A percentile compares a stretch with the other conserved stretches of the same genome.
These are phyloP conservation scores for Aspergillus incahuasiensis DNA, from an alignment of 495 filamentous ascomycete genomes.

Conservation along the genomic window DNA sequence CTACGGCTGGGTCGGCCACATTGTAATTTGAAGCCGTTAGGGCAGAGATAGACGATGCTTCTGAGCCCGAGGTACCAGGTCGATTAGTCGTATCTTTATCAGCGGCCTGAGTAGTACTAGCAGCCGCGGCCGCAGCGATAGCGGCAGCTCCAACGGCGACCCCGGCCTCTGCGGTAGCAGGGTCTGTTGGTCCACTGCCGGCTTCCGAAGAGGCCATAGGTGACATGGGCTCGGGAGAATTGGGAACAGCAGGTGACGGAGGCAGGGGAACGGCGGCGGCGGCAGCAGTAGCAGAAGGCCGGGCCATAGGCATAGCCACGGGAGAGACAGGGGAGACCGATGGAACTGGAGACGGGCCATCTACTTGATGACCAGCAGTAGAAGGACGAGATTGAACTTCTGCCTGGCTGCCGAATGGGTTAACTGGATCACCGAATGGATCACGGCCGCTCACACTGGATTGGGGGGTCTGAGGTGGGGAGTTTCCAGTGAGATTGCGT, in stretches of 20 bases:
- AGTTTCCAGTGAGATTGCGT: slow-evolving; percentile 37
- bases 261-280: slow-evolving; percentile 10
- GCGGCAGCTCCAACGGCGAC: slow-evolving; percentile 34
- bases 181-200: background rate
- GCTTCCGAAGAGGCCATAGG: background rate
- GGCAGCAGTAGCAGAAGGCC: background rate
- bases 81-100: slow-evolving; percentile 30
- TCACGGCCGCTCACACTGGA: slow-evolving; percentile 42
- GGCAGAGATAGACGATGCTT: slow-evolving; percentile 20
- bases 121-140: slow-evolving; percentile 30
- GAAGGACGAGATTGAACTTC: slow-evolving; percentile 28
- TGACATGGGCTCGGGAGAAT: slow-evolving; percentile 9
- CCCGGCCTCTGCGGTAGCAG: slow-evolving; percentile 17
- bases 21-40: slow-evolving; percentile 35
- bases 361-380: background rate
- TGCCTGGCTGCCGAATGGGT: slow-evolving; percentile 51
- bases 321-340: background rate
- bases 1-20: slow-evolving; percentile 10
- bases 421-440: slow-evolving; percentile 45
- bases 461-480: slow-evolving; percentile 32
- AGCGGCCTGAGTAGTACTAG: slow-evolving; percentile 28
- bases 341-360: background rate
- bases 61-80: slow-evolving; percentile 19
- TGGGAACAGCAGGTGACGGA: background rate
- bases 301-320: background rate